phyloP scores from a whole-genome alignment of 352 stramenopile species.

The Pythium dissimile region DNA sequence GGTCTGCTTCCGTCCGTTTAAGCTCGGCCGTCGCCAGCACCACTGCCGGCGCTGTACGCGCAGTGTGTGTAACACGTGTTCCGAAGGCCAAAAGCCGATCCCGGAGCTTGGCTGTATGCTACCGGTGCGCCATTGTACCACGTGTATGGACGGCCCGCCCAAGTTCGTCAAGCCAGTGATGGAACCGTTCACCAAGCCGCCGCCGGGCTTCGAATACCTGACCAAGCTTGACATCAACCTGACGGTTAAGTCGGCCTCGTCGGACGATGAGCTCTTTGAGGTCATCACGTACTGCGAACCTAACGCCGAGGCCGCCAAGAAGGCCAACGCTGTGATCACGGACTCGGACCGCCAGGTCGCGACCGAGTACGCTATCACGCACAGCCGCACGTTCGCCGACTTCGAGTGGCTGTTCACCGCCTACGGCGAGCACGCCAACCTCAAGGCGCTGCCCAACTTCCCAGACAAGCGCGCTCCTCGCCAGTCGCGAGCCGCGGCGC shows the following conservation, averaged over 20 bases:
- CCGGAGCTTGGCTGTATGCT: conserved; percentile 75
- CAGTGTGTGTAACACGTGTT: conserved; percentile 83
- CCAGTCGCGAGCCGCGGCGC: conserved; percentile 36
- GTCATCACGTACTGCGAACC: conserved; percentile 83
- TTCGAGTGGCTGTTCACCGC: conserved; percentile 82
- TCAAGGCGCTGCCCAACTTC: conserved; percentile 78
- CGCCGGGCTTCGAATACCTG: conserved; percentile 81
- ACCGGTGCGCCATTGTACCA: conserved; percentile 77
- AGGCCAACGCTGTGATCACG: conserved; percentile 49
- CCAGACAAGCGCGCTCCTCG: conserved; percentile 61
- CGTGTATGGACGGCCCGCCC: conserved; percentile 73
- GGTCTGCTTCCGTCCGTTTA: conserved; percentile 86
- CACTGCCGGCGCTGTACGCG: conserved; percentile 84
- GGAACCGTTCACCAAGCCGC: conserved; percentile 71
- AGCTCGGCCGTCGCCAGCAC: conserved; percentile 76
- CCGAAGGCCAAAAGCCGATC: conserved; percentile 79
- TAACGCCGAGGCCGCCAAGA: conserved; percentile 52
- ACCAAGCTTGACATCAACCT: conserved; percentile 82
- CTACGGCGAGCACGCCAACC: conserved; percentile 73
- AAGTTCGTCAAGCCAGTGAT: conserved; percentile 80
- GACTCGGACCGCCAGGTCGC: conserved; percentile 78
- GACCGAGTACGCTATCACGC: conserved; percentile 77
- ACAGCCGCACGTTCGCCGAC: conserved; percentile 67
- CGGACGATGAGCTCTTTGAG: conserved; percentile 59
- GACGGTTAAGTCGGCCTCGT: conserved; percentile 35